Percentiles rank a stretch among this genome's conserved stretches.
These are phyloP conservation scores for Micromonas commoda DNA, from an alignment of 139 green algal species.

Conservation along the genomic window DNA sequence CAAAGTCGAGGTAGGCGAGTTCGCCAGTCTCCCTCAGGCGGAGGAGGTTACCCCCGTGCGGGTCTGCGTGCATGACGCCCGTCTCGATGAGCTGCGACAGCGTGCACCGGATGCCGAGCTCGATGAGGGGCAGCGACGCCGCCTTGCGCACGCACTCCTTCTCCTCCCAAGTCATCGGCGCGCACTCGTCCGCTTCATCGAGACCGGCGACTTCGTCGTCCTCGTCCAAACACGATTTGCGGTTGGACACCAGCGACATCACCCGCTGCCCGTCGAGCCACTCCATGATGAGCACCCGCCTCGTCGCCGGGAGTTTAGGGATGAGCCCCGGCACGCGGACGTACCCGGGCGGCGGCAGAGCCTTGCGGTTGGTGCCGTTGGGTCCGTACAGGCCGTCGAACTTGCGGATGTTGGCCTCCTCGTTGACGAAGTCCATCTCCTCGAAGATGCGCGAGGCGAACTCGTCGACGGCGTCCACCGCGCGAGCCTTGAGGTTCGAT, in stretches of 20 bases:
- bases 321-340: constrained; percentile 19
- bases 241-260: neutral
- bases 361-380: constrained; percentile 18
- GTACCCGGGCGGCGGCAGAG: constrained; percentile 3
- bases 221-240: neutral
- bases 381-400: constrained; percentile 13
- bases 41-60: constrained; percentile 55
- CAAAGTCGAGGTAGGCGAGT: constrained; percentile 28
- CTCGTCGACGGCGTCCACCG: constrained; percentile 25
- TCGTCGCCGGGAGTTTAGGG: constrained; percentile 1
- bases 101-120: constrained; percentile 31
- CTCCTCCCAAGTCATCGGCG: neutral
- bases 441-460: constrained; percentile 23
- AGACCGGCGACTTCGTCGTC: too few relatives aligned
- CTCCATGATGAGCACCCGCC: constrained; percentile 23
- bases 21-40: neutral
- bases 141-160: neutral
- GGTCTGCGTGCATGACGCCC: constrained; percentile 52
- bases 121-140: neutral
- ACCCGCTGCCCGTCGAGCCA: constrained; percentile 26
- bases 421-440: constrained; percentile 28
- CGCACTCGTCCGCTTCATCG: constrained; percentile 1
- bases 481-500: neutral
- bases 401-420: constrained; percentile 18
- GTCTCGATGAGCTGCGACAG: constrained; percentile 49